Base-by-base conservation (phyloP, 192 early-diverging fungal genomes). In the Gaertneriomyces sp. region DNA sequence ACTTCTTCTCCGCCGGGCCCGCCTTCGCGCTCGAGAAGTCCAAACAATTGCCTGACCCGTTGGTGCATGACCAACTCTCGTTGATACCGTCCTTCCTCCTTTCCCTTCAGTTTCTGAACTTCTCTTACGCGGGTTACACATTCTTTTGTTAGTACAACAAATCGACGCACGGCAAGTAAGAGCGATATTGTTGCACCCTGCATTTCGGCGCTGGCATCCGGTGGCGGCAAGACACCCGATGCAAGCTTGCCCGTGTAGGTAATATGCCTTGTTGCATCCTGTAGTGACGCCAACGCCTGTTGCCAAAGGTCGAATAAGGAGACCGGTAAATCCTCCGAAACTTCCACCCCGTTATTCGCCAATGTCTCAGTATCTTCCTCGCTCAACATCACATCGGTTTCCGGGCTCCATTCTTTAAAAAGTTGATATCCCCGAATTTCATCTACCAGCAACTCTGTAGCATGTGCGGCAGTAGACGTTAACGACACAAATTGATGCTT, bases 101-200 rank as follows among this genome's bases (percentile, higher is more conserved):
- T 51, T 5, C 60, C 45, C 25, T 84, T 76, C 42, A 80, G 78
- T 41, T 40, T 51, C 17, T 53, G 56, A 14, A 61, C 69, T 1
- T 43, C 46, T 16, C 76, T 67, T 12, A 81, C 60, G 40, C 75
- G 73, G 10, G 6, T 33, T 9, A 71, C 58, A 7, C 68, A 43
- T 45, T 75, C 70, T 56, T 77, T 80, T 1, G 72, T 49, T 7
- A 84, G 38, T 1, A 69, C 45, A 33, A 82, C 72, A 16, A 84
- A 62, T 63, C 74, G 80, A 54, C 82, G 82, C 14, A 84, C 78
- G 3, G 74, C 74, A 4, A 77, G 9, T 0, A 80, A 63, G 60
- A 79, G 82, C 10, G 82, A 80, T 41, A 79, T 64, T 10, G 79
- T 74, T 2, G 73, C 44, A 38, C 74, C 63, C 2, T 83, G 57